phyloP scores from a whole-genome alignment of 495 filamentous ascomycete genomes.

The Cairneyella variabilis region DNA sequence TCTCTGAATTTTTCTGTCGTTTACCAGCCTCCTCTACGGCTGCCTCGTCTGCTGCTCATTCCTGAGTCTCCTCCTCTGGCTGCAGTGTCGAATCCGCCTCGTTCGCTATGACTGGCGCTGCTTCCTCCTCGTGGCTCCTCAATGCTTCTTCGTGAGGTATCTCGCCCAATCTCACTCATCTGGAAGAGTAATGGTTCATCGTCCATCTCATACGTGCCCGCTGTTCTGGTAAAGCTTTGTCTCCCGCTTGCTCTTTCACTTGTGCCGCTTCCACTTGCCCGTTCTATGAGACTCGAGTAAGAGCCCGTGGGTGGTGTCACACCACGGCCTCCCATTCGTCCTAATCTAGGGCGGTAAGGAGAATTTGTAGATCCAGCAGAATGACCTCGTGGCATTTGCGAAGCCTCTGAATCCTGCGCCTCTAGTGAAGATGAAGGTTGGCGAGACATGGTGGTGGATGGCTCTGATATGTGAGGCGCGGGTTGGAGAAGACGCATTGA shows the following conservation, averaged over 20 bases:
- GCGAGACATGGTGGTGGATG: constrained; percentile 34
- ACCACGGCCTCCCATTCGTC: constrained; percentile 28
- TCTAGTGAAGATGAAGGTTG: constrained; percentile 39
- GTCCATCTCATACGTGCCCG: constrained; percentile 47
- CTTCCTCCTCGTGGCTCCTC: constrained; percentile 61
- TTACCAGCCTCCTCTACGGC: constrained; percentile 19
- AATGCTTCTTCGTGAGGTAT: constrained; percentile 63
- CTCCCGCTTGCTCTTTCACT: constrained; percentile 42
- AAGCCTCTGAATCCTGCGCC: constrained; percentile 29
- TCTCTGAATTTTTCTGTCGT: neutral
- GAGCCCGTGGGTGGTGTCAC: constrained; percentile 31
- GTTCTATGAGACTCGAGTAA: constrained; percentile 42
- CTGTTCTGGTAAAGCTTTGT: constrained; percentile 34
- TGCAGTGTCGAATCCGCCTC: constrained; percentile 38
- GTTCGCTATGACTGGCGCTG: constrained; percentile 28
- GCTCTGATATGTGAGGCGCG: constrained; percentile 38
- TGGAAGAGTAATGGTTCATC: constrained; percentile 83
- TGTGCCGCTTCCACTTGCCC: constrained; percentile 49
- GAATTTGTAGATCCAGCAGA: constrained; percentile 23
- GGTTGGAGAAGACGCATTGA: constrained; percentile 38
- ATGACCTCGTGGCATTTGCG: constrained; percentile 18
- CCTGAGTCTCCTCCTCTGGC: constrained; percentile 42
- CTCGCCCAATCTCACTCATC: constrained; percentile 74
- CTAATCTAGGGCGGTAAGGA: constrained; percentile 32
- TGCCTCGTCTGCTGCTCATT: constrained; percentile 26